Base-by-base conservation (phyloP, 352 stramenopile species). In the Phytophthora syringae region DNA sequence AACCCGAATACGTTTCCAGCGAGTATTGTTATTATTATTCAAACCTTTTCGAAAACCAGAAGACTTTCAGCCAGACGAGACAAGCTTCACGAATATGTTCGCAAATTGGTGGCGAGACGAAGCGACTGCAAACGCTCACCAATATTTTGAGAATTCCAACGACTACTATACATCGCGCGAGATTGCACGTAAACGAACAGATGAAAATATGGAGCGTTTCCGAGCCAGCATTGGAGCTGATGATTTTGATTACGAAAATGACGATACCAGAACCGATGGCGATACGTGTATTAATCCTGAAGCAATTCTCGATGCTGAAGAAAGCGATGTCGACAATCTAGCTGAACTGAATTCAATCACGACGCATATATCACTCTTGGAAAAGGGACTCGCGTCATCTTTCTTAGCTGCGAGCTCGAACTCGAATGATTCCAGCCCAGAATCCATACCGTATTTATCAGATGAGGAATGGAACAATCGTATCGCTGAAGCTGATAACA, bases 161-260 rank as follows among this genome's bases (percentile, higher is more conserved):
- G 20, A 56, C 32, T 56, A 47, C 21, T 56, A 47, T 10, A 56
- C 49, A 5, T 45, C 49, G 5, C n/a, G 32, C 18, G 49, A 56
- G 22, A 32, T 56, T 15, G 49, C 49, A 22, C 49, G 49, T 16
- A 32, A 56, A 56, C 30, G 32, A 6, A 28, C 49, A 9, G 49
- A 56, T 44, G 18, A 45, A 6, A 44, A 40, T 28, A 56, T 56
- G 49, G 49, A 44, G 30, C 7, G 11, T n/a, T 56, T 56, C 16
- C 48, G 15, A 40, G 34, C 15, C 34, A 40, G 15, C 18, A 40
- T n/a, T 15, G 34, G 18, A 7, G 34, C 11, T 40, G 34, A 40
- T 40, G 11, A 40, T 13, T 40, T 40, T 40, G 34, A 40, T n/a
- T n/a, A n/a, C 9, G 30, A 36, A 36, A 36, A 36, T 40, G 15